Evolutionary conservation across 2,329 filamentous ascomycete species (phyloP), one percentile per base, ranked within the genome.

Genomic region (Trichoderma hamatum): DNA sequence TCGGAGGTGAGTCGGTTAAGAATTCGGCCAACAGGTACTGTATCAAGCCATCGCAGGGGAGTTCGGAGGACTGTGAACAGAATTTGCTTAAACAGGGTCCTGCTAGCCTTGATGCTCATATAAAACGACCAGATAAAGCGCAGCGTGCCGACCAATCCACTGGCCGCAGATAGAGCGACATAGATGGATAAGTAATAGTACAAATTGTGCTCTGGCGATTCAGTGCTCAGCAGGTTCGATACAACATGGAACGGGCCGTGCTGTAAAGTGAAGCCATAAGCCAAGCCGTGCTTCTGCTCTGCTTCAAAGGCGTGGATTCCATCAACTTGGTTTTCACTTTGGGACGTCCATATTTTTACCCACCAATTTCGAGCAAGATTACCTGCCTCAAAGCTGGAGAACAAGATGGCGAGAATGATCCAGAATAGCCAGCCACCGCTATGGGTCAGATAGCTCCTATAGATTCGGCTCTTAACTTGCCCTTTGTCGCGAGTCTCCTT

Each of bases 1-100:
- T 95, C 92, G 3, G 90, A 84, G 0, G 91, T 93, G 77, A 94
- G 93, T 2, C 92, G 86, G 79, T 95, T 95, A 24, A 94, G 82
- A 46, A 94, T 87, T 56, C 92, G 87, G 2, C 92, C 92, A 1
- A 93, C 83, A 0, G 92, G 92, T 0, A 93, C 89, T 0, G 92
- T 94, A 75, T 95, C 92, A 46, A 95, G 84, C 90, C 91, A 94
- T 70, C 91, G 84, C n/a, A 94, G 82, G 1, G 91, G 92, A 6
- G 92, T 89, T 21, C 90, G 86, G 3, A 95, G 82, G 13, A 95
- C 84, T 0, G 87, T 84, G 72, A 87, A 88, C 54, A 90, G 87
- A 71, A 94, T 85, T 63, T 85, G 85, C 26, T 88, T 84, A 72
- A 94, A 95, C 3, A 94, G 82, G 55, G 81, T 80, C 49, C 88